Evolutionary conservation across 176 grass and related monocot genomes (phyloP), one percentile per base, ranked within the genome.

Genomic region (Cymbopogon citratus): DNA sequence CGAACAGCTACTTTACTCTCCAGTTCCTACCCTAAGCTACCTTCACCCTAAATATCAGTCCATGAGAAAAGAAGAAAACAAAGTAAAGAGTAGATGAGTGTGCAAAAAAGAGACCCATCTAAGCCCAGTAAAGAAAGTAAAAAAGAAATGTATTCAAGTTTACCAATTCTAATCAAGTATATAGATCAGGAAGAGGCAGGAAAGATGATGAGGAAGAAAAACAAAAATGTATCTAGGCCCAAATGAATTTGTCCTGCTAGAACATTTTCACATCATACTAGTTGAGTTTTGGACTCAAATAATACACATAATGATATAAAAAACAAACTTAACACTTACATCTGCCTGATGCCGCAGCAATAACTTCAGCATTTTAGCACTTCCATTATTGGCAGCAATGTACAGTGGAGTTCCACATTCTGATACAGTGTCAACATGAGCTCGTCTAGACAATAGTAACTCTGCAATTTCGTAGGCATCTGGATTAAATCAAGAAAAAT

Each of bases 351-450:
- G 43, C 18, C 19, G 28, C 63, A 79, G 51, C 28, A 79, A 67
- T 34, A 79, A 67, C 13, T 79, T 33, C 44, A 79, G 21, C 77
- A 79, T 79, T 67, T 44, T 79, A 15, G 21, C 41, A 79, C 66
- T 79, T 79, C 77, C 77, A 67, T 34, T 12, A 8, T 67, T 46
- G 64, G 77, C 62, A 51, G 77, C 62, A 67, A 67, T 48, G 11
- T 79, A 66, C 21, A 79, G 63, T 67, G 77, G 77, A 73, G 43
- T 48, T 48, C 43, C 43, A 73, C 26, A 49, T 75, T 56, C 5
- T n/a, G 29, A 56, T 33, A 75, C 10, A 75, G 48, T 49, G 5
- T 75, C 48, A 75, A 19, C 27, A 75, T 36, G 3, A 56, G 72
- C 46, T 36, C 48, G 18, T 7, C 48, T 75, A 34, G 73, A 75